These are phyloP conservation scores for Globisporangium solare DNA, from an alignment of 352 stramenopile genomes.

Conservation along the genomic window DNA sequence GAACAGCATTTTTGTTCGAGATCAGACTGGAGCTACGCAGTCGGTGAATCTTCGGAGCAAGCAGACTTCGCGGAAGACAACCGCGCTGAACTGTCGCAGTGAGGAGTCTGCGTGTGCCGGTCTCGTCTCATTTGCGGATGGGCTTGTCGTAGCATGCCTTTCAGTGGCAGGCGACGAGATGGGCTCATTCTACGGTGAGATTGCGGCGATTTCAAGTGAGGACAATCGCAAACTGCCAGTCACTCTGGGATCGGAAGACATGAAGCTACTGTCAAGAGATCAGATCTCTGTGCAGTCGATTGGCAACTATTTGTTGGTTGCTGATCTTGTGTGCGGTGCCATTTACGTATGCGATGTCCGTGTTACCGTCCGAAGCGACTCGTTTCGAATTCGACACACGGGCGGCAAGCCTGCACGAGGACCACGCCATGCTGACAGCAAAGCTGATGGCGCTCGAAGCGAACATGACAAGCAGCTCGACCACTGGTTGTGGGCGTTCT, in stretches of 20 bases:
- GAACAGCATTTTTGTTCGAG: conserved; percentile 24
- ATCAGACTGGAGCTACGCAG: conserved; percentile 25
- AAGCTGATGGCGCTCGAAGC: background rate
- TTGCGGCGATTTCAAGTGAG: conserved; percentile 26
- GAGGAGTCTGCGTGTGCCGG: conserved; percentile 6
- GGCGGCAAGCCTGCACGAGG: background rate
- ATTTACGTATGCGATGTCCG: conserved; percentile 17
- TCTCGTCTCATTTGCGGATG: conserved; percentile 23
- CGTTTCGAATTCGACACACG: conserved; percentile 39
- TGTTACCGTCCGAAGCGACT: conserved; percentile 50
- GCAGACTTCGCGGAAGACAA: conserved; percentile 33
- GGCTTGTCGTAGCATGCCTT: conserved; percentile 24
- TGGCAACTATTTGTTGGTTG: conserved; percentile 25
- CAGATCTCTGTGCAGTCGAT: conserved; percentile 18
- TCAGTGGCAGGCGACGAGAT: conserved; percentile 7
- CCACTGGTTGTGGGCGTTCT: conserved; percentile 30
- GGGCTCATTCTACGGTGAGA: conserved; percentile 9
- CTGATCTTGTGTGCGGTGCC: conserved; percentile 15
- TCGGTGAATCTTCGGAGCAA: conserved; percentile 40
- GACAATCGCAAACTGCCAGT: conserved; percentile 34
- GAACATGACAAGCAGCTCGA: conserved; percentile 12
- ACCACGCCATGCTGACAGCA: conserved; percentile 17
- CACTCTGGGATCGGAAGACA: background rate
- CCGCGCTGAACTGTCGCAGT: background rate
- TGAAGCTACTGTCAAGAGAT: conserved; percentile 9